These are phyloP conservation scores for Juglanconis sp. DNA, from an alignment of 2,329 filamentous ascomycete genomes.

Conservation along the genomic window DNA sequence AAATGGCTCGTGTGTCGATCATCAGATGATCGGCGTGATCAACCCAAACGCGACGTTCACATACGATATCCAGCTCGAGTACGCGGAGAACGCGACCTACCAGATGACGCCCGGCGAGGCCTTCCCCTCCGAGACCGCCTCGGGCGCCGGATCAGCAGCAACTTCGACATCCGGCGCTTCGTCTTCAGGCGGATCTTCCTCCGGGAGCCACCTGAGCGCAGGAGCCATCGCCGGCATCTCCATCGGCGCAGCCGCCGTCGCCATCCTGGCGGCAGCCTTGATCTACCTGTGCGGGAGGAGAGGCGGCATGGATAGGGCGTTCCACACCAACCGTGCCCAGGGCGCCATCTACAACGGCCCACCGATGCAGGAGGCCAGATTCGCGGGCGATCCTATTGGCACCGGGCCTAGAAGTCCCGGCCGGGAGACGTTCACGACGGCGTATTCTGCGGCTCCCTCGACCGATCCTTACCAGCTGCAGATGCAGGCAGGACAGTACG, in stretches of 20 bases:
- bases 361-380: constrained; percentile 28
- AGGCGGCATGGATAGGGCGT: constrained; percentile 35
- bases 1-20: constrained; percentile 58
- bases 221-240: constrained; percentile 60
- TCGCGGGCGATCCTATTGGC: constrained; percentile 9
- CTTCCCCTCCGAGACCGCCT: constrained; percentile 44
- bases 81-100: constrained; percentile 45
- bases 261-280: constrained; percentile 41
- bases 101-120: constrained; percentile 55
- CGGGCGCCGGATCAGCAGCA: constrained; percentile 21
- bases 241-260: constrained; percentile 46
- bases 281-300: constrained; percentile 46
- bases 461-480: constrained; percentile 25
- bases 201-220: constrained; percentile 18
- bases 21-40: constrained; percentile 73
- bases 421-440: constrained; percentile 24
- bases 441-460: constrained; percentile 21
- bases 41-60: constrained; percentile 59
- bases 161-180: constrained; percentile 13
- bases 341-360: constrained; percentile 17
- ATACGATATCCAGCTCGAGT: constrained; percentile 44
- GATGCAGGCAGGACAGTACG: constrained; percentile 10
- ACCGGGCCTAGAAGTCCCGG: constrained; percentile 33
- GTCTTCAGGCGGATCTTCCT: constrained; percentile 9
- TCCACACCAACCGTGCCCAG: constrained; percentile 25